phyloP scores from a whole-genome alignment of 805 yeast genomes.

The Candida andamanensis region DNA sequence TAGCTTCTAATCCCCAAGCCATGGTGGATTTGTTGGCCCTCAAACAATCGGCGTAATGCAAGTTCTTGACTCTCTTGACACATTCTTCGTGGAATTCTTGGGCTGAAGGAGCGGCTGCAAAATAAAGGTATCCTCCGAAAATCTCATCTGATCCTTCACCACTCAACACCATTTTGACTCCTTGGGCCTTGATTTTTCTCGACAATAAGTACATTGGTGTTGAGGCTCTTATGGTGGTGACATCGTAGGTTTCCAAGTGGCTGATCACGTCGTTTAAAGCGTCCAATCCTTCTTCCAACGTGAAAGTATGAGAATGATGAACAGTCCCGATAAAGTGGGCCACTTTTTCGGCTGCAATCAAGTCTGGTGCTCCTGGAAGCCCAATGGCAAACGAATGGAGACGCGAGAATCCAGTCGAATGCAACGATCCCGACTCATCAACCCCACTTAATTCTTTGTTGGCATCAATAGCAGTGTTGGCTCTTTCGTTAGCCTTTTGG shows the following conservation, averaged over 20 bases:
- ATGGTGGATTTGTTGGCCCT: constrained; percentile 99
- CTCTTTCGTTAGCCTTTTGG: constrained; percentile 52
- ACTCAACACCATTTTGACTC: constrained; percentile 97
- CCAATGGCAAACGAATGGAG: constrained; percentile 97
- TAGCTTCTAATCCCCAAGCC: constrained; percentile 99
- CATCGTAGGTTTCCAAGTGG: constrained; percentile 97
- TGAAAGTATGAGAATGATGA: constrained; percentile 97
- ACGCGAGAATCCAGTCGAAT: constrained; percentile 66
- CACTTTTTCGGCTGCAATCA: constrained; percentile 91
- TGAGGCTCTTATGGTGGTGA: constrained; percentile 97
- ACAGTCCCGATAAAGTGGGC: constrained; percentile 94
- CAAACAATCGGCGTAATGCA: constrained; percentile 94
- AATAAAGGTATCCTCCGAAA: constrained; percentile 97
- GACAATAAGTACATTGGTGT: constrained; percentile 97
- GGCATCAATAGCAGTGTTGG: constrained; percentile 48
- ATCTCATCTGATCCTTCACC: constrained; percentile 99
- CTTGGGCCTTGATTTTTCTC: constrained; percentile 98
- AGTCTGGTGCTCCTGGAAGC: constrained; percentile 96
- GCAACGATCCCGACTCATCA: constrained; percentile 81
- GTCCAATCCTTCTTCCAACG: constrained; percentile 94
- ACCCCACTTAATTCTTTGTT: constrained; percentile 82
- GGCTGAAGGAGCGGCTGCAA: constrained; percentile 93
- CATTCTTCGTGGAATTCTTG: constrained; percentile 93
- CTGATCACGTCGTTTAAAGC: constrained; percentile 90
- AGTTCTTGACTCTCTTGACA: constrained; percentile 93